These are phyloP conservation scores for Globisporangium alternatum DNA, from an alignment of 352 stramenopile species.

Conservation along the genomic window DNA sequence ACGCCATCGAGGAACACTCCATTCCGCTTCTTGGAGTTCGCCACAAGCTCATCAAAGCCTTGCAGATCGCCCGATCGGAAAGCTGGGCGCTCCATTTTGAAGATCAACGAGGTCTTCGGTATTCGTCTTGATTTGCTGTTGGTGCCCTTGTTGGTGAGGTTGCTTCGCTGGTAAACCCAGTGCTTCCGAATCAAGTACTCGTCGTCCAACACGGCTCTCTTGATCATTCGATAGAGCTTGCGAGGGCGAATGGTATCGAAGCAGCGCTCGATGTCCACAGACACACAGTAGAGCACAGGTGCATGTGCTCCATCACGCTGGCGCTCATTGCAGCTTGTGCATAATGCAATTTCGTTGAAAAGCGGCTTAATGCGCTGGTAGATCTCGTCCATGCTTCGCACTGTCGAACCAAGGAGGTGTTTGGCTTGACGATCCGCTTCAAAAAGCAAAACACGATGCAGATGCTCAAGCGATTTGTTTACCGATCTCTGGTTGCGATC, in stretches of 20 bases:
- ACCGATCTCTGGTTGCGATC: conserved; percentile 36
- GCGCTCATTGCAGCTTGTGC: conserved; percentile 27
- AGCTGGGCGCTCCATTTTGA: conserved; percentile 58
- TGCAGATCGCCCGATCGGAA: conserved; percentile 52
- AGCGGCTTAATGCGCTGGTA: conserved; percentile 48
- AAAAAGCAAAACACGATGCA: conserved; percentile 58
- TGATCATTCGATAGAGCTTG: conserved; percentile 65
- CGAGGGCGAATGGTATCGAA: conserved; percentile 76
- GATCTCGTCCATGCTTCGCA: conserved; percentile 71
- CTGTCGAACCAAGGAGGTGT: conserved; percentile 49
- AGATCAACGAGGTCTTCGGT: conserved; percentile 23
- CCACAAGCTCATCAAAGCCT: conserved; percentile 47
- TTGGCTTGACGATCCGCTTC: conserved; percentile 56
- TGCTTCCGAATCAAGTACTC: conserved; percentile 77
- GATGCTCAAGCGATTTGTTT: conserved; percentile 54
- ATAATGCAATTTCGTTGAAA: conserved; percentile 32
- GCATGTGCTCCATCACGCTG: not conserved
- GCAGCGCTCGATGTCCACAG: conserved; percentile 75
- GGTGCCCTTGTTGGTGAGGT: conserved; percentile 16
- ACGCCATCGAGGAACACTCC: conserved; percentile 69
- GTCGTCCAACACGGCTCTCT: conserved; percentile 59
- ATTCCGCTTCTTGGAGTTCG: conserved; percentile 38
- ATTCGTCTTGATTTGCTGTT: not conserved
- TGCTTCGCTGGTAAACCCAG: conserved; percentile 58
- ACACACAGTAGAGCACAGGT: conserved; percentile 50